phyloP scores from a whole-genome alignment of 140 eudicot species.

The Anethum foeniculum region DNA sequence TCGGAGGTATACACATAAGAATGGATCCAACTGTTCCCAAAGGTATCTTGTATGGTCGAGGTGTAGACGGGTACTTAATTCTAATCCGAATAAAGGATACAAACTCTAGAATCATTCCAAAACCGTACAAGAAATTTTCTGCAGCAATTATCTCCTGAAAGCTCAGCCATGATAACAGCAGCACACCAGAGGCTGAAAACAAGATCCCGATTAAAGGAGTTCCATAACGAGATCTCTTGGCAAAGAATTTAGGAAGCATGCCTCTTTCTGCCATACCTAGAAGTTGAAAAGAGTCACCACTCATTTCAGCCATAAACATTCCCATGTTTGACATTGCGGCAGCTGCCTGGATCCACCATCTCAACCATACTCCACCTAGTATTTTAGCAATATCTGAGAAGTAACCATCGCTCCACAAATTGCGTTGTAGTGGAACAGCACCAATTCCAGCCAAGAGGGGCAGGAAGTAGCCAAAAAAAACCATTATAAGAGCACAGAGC shows the following conservation, averaged over 20 bases:
- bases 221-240: slow-evolving; percentile 67
- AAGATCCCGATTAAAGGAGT: slow-evolving; percentile 62
- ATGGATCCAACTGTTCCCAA: slow-evolving; percentile 25
- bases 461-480: slow-evolving; percentile 46
- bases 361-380: slow-evolving; percentile 39
- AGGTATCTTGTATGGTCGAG: slow-evolving; percentile 13
- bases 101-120: slow-evolving; percentile 18
- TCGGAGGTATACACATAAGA: slow-evolving; percentile 24
- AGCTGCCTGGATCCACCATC: slow-evolving; percentile 55
- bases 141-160: slow-evolving; percentile 38
- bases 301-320: slow-evolving; percentile 66
- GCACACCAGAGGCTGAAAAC: slow-evolving; percentile 65
- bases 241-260: slow-evolving; percentile 65
- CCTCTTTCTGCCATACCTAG: slow-evolving; percentile 90
- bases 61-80: slow-evolving; percentile 10
- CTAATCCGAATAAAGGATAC: slow-evolving; percentile 10
- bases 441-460: slow-evolving; percentile 61
- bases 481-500: slow-evolving; percentile 48
- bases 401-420: slow-evolving; percentile 37
- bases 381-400: slow-evolving; percentile 35
- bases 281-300: slow-evolving; percentile 74
- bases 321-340: slow-evolving; percentile 47
- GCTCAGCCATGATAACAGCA: slow-evolving; percentile 51
- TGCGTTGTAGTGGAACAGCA: slow-evolving; percentile 45
- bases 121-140: slow-evolving; percentile 25